Evolutionary conservation across 164 flowering plant species (phyloP), one percentile per base, ranked within the genome.

Genomic region (Houttuynia cordata): DNA sequence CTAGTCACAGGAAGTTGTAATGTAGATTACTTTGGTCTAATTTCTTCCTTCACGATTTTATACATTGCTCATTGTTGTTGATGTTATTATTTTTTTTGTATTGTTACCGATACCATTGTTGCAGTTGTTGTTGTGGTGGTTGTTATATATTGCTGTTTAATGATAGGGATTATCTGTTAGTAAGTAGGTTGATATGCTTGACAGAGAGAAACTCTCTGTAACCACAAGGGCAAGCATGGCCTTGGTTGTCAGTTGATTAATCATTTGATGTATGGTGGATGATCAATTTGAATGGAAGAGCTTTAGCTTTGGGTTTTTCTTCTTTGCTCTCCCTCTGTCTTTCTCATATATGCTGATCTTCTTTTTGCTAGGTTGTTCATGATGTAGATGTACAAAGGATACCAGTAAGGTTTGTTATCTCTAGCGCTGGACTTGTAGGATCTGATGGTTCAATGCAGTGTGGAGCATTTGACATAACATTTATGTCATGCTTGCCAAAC

Each of bases 401-500:
- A 60, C 90, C 97, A 13, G 97, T 91, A 24, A 86, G 94, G 41
- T 91, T 91, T 66, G 84, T 74, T 22, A 83, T 91, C 62, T 76
- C 88, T 41, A 81, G 83, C 73, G 97, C 97, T 22, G 97, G 97
- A 58, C 65, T 88, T 49, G 97, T 86, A 42, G 97, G 96, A 1
- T 81, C 92, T 54, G 90, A 82, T 72, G 96, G 96, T 49, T 83
- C 97, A 3, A 53, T 67, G 30, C 78, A 78, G 9, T 76, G 84
- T 73, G 97, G 97, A 25, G 80, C 96, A 63, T 91, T 88, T 73
- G 96, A 91, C 70, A 78, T 91, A 69, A 74, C 97, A 47, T 82
- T 79, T 70, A 86, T 88, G 94, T 82, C 97, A 60, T 88, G 96
- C 70, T 82, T 91, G 76, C 97, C 97, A 56, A 91, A 91, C 78